Conservation (phyloP, 495 filamentous ascomycete species). For the Sordaria brevicollis region DNA sequence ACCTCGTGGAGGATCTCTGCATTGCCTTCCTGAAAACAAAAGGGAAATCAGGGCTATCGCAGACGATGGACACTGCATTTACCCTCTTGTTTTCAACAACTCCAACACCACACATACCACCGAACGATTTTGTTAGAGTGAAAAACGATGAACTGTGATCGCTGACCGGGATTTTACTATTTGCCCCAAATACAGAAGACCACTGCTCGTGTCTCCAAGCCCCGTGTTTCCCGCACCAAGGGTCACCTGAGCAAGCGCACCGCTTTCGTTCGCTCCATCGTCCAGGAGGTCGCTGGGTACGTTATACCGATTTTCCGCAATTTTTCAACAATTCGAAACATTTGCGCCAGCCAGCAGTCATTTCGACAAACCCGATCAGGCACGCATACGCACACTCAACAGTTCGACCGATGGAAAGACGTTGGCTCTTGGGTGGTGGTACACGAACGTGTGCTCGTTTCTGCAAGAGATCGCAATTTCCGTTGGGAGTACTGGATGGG, state of each 20-base stretch:
- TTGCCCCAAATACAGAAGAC: constrained; percentile 60
- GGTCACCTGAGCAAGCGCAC: constrained; percentile 88
- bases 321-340: neutral
- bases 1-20: constrained; percentile 55
- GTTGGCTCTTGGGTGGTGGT: neutral
- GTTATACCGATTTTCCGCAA: constrained; percentile 15
- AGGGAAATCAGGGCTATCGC: constrained; percentile 6
- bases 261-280: constrained; percentile 80
- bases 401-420: neutral
- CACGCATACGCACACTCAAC: neutral
- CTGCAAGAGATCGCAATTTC: neutral
- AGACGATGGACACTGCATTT: constrained; percentile 19
- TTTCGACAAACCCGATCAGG: neutral
- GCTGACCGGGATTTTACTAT: constrained; percentile 35
- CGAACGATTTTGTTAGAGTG: neutral
- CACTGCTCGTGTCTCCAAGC: constrained; percentile 75
- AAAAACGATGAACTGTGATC: constrained; percentile 9
- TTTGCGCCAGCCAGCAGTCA: neutral
- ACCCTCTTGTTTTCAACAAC: constrained; percentile 3
- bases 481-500: neutral
- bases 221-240: constrained; percentile 78
- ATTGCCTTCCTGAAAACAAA: constrained; percentile 20
- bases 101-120: neutral
- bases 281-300: constrained; percentile 89
- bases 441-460: neutral